Percentiles rank a stretch among this genome's conserved stretches.
These are phyloP conservation scores for Myxozyma sirexii DNA, from an alignment of 805 yeast genomes.

Conservation along the genomic window DNA sequence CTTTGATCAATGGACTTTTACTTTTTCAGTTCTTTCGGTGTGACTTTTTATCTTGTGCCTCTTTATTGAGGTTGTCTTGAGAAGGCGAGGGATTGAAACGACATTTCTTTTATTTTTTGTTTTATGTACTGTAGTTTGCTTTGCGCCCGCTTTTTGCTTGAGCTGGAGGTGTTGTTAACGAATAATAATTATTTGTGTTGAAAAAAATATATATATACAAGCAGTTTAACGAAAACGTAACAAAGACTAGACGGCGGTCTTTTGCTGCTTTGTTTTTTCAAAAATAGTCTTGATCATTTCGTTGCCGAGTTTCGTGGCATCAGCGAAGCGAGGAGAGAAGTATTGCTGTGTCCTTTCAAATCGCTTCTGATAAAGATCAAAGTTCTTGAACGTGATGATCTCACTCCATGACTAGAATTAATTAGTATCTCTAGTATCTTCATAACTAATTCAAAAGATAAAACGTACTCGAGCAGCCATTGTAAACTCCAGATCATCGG, in stretches of 20 bases:
- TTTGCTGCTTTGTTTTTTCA: slow-evolving; percentile 39
- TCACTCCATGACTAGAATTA: slow-evolving; percentile 65
- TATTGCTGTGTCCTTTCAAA: slow-evolving; percentile 83
- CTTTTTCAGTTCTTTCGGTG: slow-evolving; percentile 28
- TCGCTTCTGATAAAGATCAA: slow-evolving; percentile 65
- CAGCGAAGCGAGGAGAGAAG: slow-evolving; percentile 83
- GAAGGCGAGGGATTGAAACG: slow-evolving; percentile 29
- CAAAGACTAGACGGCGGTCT: neutral
- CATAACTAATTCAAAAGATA: slow-evolving; percentile 30
- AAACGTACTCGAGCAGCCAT: slow-evolving; percentile 67
- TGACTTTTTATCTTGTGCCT: slow-evolving; percentile 14
- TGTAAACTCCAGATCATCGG: slow-evolving; percentile 90
- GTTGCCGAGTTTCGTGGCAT: slow-evolving; percentile 86
- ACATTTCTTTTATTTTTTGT: slow-evolving; percentile 16
- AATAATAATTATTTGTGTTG: too few species aligned
- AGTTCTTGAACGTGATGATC: slow-evolving; percentile 74
- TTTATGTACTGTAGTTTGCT: neutral
- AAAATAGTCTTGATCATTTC: slow-evolving; percentile 87
- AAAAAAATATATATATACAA: too few species aligned
- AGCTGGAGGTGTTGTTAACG: neutral
- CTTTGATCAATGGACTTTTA: slow-evolving; percentile 26
- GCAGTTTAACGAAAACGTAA: too few species aligned
- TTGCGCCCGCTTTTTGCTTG: neutral
- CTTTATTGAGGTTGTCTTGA: slow-evolving; percentile 9
- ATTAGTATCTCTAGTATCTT: neutral